Conservation (phyloP, 83 land plant species). For the Picea abies region DNA sequence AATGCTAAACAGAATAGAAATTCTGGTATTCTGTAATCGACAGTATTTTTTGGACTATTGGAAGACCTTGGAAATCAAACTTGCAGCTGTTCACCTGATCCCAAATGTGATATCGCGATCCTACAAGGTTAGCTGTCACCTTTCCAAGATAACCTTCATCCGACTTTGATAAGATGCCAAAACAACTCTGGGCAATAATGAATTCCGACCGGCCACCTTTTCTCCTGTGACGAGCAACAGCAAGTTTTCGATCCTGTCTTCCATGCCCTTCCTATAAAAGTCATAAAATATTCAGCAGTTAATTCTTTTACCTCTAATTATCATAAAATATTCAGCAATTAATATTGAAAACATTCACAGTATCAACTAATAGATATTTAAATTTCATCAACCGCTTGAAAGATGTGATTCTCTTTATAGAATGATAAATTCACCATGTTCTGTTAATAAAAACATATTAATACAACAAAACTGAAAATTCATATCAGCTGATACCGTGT, state of each 20-base stretch:
- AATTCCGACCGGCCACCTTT: slow-evolving; percentile 70
- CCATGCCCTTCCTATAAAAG: slow-evolving; percentile 78
- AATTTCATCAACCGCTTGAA: neutral
- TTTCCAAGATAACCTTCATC: slow-evolving; percentile 73
- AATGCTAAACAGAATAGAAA: too few relatives aligned
- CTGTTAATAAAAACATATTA: too few relatives aligned
- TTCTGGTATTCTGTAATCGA: too few relatives aligned
- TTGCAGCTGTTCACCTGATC: slow-evolving; percentile 38
- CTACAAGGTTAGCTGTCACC: slow-evolving; percentile 65
- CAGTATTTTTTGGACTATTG: neutral
- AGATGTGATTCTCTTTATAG: too few relatives aligned
- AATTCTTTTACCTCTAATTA: neutral
- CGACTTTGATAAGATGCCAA: slow-evolving; percentile 36
- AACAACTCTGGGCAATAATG: slow-evolving; percentile 53
- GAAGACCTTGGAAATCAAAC: slow-evolving; percentile 11
- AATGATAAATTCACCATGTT: too few relatives aligned
- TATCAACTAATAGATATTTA: too few relatives aligned
- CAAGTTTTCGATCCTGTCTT: slow-evolving; percentile 73
- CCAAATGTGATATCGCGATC: slow-evolving; percentile 79
- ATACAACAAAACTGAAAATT: too few relatives aligned
- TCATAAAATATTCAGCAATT: neutral
- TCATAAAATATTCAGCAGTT: neutral
- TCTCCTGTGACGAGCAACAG: slow-evolving; percentile 68
- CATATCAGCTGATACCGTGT: too few relatives aligned
- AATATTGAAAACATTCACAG: neutral